Percentiles rank a stretch among this genome's conserved stretches.
These are phyloP conservation scores for Pseudisothecium myosuroides DNA, from an alignment of 225 moss, liverwort and hornwort species.

Conservation along the genomic window DNA sequence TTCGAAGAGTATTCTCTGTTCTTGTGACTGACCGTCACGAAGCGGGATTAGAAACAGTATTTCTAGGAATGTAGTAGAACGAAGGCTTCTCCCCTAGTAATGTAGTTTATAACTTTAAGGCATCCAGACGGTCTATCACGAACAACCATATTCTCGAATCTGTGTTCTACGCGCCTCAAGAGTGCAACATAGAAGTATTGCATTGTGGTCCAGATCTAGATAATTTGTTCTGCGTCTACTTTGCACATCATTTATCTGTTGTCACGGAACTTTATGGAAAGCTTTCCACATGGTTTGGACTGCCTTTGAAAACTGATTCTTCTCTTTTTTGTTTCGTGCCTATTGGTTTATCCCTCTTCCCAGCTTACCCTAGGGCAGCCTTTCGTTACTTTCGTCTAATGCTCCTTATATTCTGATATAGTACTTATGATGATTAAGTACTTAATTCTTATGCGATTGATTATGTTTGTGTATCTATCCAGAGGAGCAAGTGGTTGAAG, in stretches of 20 bases:
- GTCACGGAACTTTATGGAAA: neutral
- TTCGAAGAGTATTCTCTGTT: neutral
- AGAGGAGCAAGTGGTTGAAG: constrained; percentile 1
- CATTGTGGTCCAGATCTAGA: neutral
- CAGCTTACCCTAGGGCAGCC: neutral
- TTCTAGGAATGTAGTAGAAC: neutral
- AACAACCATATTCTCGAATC: neutral
- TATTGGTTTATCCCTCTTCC: neutral
- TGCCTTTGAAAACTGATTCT: neutral
- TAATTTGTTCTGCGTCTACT: neutral
- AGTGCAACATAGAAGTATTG: neutral
- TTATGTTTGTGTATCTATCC: neutral
- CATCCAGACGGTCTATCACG: neutral
- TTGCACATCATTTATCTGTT: neutral
- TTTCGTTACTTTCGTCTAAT: neutral
- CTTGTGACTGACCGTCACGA: neutral
- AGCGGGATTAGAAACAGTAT: neutral
- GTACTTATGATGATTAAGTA: neutral
- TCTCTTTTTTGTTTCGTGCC: neutral
- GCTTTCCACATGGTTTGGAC: neutral
- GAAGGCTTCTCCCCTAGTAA: neutral
- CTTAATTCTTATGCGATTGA: neutral
- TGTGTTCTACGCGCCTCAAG: neutral
- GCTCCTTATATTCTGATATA: neutral
- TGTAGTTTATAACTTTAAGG: neutral